phyloP scores from a whole-genome alignment of 2,329 filamentous ascomycete genomes.

The Beauveria sp. region DNA sequence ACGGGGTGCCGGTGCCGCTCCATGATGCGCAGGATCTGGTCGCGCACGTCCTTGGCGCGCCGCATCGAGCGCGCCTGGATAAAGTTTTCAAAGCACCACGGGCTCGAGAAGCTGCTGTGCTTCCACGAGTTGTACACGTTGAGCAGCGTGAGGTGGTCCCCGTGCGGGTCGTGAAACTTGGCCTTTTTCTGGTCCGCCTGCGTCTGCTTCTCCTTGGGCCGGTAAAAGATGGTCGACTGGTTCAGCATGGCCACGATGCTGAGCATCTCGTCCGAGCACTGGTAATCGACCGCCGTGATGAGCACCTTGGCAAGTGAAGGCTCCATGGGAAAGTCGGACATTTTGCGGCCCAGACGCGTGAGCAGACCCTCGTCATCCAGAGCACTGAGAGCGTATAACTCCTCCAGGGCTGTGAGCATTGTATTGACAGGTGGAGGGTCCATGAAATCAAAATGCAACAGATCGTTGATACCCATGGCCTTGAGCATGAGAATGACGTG shows the following conservation, averaged over 20 bases:
- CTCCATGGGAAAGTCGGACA: conserved; percentile 99
- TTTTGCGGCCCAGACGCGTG: conserved; percentile 85
- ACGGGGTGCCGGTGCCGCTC: conserved; percentile 79
- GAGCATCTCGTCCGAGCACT: conserved; percentile 89
- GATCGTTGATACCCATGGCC: conserved; percentile 97
- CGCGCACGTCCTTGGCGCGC: conserved; percentile 83
- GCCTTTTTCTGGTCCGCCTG: conserved; percentile 96
- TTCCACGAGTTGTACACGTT: conserved; percentile 99
- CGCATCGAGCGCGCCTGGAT: conserved; percentile 87
- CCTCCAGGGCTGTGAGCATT: conserved; percentile 92
- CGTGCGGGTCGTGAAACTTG: conserved; percentile 92
- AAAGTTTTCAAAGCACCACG: conserved; percentile 98
- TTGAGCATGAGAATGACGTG: conserved; percentile 96
- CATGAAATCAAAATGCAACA: conserved; percentile 98
- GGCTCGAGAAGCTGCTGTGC: conserved; percentile 66
- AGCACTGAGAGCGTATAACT: conserved; percentile 84
- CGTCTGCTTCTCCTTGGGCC: conserved; percentile 93
- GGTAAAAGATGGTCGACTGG: conserved; percentile 80
- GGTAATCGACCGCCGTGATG: conserved; percentile 77
- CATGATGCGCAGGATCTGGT: conserved; percentile 91
- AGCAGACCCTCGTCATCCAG: conserved; percentile 92
- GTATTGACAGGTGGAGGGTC: conserved; percentile 96
- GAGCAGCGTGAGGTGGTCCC: conserved; percentile 87
- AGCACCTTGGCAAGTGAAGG: conserved; percentile 85
- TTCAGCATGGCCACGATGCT: conserved; percentile 94